Conservation (phyloP, 192 early-diverging fungal species). For the Backusella psychrophila region DNA sequence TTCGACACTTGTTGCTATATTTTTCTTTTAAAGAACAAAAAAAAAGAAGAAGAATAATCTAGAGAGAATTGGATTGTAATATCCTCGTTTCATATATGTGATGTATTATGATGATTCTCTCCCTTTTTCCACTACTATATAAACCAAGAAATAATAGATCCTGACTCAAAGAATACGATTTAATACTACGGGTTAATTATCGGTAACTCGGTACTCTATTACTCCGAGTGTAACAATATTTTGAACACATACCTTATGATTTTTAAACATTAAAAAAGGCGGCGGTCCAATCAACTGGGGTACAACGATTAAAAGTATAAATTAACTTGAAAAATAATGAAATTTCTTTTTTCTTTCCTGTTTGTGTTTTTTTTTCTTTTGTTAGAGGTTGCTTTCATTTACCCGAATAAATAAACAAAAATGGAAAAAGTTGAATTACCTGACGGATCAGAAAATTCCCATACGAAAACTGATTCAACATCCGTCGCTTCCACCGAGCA, state of each 20-base stretch:
- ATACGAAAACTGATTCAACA: not conserved
- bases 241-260: not conserved
- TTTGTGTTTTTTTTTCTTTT: not conserved
- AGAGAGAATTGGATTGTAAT: not conserved
- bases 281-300: not conserved
- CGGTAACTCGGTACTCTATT: not conserved
- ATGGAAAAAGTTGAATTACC: constrained; percentile 14
- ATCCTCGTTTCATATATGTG: not conserved
- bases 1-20: constrained; percentile 24
- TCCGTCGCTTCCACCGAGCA: not conserved
- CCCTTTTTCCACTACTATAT: not conserved
- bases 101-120: not conserved
- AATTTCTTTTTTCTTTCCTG: not conserved
- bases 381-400: not conserved
- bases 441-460: not conserved
- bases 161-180: not conserved
- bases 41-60: not conserved
- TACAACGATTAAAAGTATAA: not conserved
- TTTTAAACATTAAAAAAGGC: not conserved
- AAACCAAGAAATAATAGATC: too few relatives aligned
- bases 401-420: constrained; percentile 47
- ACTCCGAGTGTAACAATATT: not conserved
- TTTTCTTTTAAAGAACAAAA: not conserved
- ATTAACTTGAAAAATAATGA: not conserved
- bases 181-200: not conserved